A percentile compares a stretch with the other conserved stretches of the same genome.
phyloP scores from a whole-genome alignment of 2,329 filamentous ascomycete genomes.

The Tolypocladium pustulatum region DNA sequence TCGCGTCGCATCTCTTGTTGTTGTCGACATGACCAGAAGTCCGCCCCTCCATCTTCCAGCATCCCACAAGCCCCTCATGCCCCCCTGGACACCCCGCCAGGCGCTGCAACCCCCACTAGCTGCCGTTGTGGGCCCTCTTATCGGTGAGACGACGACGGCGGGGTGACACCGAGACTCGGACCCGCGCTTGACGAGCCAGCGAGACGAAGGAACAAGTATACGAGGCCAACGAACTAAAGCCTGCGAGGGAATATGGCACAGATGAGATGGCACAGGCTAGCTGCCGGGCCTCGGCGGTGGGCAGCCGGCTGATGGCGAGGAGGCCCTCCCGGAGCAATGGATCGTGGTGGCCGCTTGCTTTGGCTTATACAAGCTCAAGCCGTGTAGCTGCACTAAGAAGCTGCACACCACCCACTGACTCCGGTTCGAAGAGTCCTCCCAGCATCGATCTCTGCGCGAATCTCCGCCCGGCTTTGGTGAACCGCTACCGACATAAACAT shows the following conservation, averaged over 20 bases:
- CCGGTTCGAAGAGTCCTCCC: background rate
- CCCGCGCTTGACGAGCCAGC: background rate
- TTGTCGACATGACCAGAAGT: background rate
- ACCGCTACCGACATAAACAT: slow-evolving; percentile 6
- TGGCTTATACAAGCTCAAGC: background rate
- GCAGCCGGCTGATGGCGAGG: no score
- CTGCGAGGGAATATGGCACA: background rate
- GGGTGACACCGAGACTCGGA: background rate
- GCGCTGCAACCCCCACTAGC: background rate
- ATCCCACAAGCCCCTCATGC: no score
- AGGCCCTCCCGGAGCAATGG: no score
- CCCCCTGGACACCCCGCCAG: background rate
- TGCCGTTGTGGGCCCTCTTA: background rate
- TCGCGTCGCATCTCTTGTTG: background rate
- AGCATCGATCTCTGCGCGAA: background rate
- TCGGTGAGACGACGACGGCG: background rate
- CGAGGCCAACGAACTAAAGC: background rate
- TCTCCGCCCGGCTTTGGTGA: no score
- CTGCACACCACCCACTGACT: background rate
- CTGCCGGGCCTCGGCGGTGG: background rate
- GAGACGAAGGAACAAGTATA: background rate
- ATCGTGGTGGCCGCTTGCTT: background rate
- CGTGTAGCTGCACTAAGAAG: background rate
- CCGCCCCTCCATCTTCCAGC: background rate
- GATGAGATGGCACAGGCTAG: background rate